phyloP scores from a whole-genome alignment of 495 filamentous ascomycete species.

The Cercophora newfieldiana region DNA sequence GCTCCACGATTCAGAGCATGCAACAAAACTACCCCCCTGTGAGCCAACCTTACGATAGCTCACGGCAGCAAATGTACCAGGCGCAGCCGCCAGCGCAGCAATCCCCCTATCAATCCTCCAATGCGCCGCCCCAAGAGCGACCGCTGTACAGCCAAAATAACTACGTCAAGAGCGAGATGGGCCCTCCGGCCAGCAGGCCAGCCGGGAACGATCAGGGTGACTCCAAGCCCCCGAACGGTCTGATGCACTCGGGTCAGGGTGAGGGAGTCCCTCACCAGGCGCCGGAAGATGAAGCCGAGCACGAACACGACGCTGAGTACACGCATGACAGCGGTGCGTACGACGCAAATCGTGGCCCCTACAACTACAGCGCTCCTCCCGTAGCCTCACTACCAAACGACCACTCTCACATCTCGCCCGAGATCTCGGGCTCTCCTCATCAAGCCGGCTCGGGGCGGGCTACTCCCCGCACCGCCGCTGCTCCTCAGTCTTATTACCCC shows the following conservation, averaged over 20 bases:
- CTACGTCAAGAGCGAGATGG: slow-evolving; percentile 92
- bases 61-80: slow-evolving; percentile 83
- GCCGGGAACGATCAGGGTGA: slow-evolving; percentile 62
- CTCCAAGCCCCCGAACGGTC: slow-evolving; percentile 66
- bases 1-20: slow-evolving; percentile 71
- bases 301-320: slow-evolving; percentile 77
- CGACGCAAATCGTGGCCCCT: slow-evolving; percentile 66
- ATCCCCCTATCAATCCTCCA: slow-evolving; percentile 66
- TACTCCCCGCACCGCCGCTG: slow-evolving; percentile 74
- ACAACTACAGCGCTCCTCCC: slow-evolving; percentile 69
- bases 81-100: slow-evolving; percentile 68
- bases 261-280: slow-evolving; percentile 58
- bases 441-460: slow-evolving; percentile 83
- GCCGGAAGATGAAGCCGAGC: slow-evolving; percentile 74
- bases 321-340: slow-evolving; percentile 71
- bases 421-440: slow-evolving; percentile 87
- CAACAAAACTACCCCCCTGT: slow-evolving; percentile 65
- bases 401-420: slow-evolving; percentile 77
- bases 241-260: slow-evolving; percentile 53
- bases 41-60: slow-evolving; percentile 71
- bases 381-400: slow-evolving; percentile 69
- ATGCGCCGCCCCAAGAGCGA: slow-evolving; percentile 66
- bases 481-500: slow-evolving; percentile 71
- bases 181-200: slow-evolving; percentile 70
- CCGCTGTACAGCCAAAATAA: slow-evolving; percentile 64